Conservation (phyloP, 192 early-diverging fungal species). For the Coemansia sp. region DNA sequence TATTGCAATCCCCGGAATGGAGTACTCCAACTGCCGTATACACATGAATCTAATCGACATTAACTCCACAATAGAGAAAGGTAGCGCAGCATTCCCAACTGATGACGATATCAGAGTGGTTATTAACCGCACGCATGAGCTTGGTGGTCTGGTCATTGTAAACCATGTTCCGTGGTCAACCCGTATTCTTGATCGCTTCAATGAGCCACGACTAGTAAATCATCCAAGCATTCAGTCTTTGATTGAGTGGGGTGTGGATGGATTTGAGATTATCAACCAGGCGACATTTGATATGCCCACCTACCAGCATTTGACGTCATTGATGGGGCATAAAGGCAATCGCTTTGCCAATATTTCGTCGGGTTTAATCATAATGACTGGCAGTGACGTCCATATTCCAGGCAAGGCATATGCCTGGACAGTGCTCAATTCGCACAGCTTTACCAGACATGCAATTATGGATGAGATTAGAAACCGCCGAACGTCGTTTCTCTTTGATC, state of each 20-base stretch:
- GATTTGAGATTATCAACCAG: constrained; percentile 66
- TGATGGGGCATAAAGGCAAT: too few relatives aligned
- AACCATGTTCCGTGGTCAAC: constrained; percentile 79
- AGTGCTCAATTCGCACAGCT: constrained; percentile 43
- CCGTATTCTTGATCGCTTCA: constrained; percentile 55
- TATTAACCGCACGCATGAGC: constrained; percentile 58
- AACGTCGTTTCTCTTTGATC: constrained; percentile 64
- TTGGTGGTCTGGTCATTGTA: constrained; percentile 67
- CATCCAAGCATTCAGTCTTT: constrained; percentile 62
- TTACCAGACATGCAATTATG: constrained; percentile 55
- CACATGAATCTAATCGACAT: constrained; percentile 73
- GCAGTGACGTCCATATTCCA: constrained; percentile 66
- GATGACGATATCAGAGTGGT: constrained; percentile 58
- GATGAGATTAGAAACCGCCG: constrained; percentile 54
- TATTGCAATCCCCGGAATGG: constrained; percentile 67
- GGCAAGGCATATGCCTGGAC: constrained; percentile 62
- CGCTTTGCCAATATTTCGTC: constrained; percentile 16
- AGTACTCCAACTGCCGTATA: constrained; percentile 67
- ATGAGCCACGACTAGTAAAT: constrained; percentile 57
- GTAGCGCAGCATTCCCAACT: constrained; percentile 54
- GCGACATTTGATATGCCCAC: constrained; percentile 59
- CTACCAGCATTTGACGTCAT: too few relatives aligned
- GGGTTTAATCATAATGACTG: constrained; percentile 58
- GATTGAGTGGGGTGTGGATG: constrained; percentile 68
- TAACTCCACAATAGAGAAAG: constrained; percentile 56